Percentiles rank a stretch among this genome's conserved stretches.
Evolutionary conservation across 345 rosid genomes (phyloP).

Genomic region (Fremontodendron californicum): DNA sequence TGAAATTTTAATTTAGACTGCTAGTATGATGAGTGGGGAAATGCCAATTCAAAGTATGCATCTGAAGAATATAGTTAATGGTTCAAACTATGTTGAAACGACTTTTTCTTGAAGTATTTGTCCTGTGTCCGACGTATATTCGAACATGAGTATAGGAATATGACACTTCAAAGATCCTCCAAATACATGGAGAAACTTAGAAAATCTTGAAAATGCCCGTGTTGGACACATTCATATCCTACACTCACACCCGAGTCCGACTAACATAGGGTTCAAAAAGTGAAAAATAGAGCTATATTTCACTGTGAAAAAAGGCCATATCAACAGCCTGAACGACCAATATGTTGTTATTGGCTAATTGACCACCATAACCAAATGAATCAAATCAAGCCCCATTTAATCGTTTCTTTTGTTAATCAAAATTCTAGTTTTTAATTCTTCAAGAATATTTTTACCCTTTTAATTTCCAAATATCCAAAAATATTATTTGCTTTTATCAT

Average conservation of each 20-base stretch:
- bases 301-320: constrained; percentile 20
- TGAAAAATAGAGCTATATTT: constrained; percentile 20
- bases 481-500: not conserved
- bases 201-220: too few species aligned
- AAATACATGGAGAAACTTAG: too few species aligned
- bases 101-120: too few species aligned
- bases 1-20: not conserved
- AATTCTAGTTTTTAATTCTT: not conserved
- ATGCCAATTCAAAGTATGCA: not conserved
- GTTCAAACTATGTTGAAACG: too few species aligned
- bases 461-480: too few species aligned
- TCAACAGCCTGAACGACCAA: constrained; percentile 22
- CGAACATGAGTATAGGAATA: too few species aligned
- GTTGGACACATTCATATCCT: too few species aligned
- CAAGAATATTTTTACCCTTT: not conserved
- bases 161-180: too few species aligned
- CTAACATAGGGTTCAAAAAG: too few species aligned
- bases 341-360: constrained; percentile 49
- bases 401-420: not conserved
- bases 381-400: not conserved
- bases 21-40: not conserved
- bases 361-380: constrained; percentile 24
- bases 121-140: too few species aligned
- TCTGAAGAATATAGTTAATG: constrained; percentile 28
- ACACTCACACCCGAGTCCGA: too few species aligned